phyloP scores from a whole-genome alignment of 352 stramenopile species.

The Phytophthora ramorum region DNA sequence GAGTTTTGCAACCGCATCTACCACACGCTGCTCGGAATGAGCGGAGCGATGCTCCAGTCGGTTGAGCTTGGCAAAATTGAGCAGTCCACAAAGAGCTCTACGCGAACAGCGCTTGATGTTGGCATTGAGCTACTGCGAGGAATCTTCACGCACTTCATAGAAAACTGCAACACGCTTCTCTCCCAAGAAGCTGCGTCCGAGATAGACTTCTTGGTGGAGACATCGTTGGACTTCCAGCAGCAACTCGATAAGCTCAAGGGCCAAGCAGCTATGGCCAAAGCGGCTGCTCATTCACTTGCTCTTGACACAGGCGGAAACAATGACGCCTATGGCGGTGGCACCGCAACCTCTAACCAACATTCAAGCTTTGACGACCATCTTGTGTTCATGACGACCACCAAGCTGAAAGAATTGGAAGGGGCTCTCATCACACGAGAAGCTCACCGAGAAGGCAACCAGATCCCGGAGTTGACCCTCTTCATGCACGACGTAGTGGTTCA shows the following conservation, averaged over 20 bases:
- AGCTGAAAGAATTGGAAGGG: slow-evolving; percentile 43
- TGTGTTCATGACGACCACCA: slow-evolving; percentile 41
- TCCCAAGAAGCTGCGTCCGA: slow-evolving; percentile 25
- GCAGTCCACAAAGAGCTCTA: slow-evolving; percentile 16
- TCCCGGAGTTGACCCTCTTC: slow-evolving; percentile 32
- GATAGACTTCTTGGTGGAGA: slow-evolving; percentile 41
- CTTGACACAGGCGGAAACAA: slow-evolving; percentile 13
- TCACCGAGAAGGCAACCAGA: slow-evolving; percentile 24
- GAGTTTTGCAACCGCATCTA: slow-evolving; percentile 52
- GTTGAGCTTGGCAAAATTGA: slow-evolving; percentile 47
- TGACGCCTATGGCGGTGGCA: neutral
- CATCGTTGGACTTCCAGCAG: slow-evolving; percentile 43
- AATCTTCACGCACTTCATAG: slow-evolving; percentile 47
- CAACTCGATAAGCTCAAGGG: slow-evolving; percentile 62
- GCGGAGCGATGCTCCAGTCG: slow-evolving; percentile 48
- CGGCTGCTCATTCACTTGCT: slow-evolving; percentile 14
- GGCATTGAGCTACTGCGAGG: slow-evolving; percentile 50
- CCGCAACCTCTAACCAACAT: slow-evolving; percentile 4
- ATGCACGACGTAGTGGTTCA: slow-evolving; percentile 68
- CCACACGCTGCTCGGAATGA: slow-evolving; percentile 57
- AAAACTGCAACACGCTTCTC: slow-evolving; percentile 20
- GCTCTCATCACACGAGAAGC: slow-evolving; percentile 28
- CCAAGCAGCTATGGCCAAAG: slow-evolving; percentile 49
- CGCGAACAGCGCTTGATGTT: slow-evolving; percentile 39
- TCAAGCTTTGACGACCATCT: slow-evolving; percentile 53